Evolutionary conservation across 139 green algal genomes (phyloP), one percentile per base, ranked within the genome.

Genomic region (Chlamydomonas asymmetrica): DNA sequence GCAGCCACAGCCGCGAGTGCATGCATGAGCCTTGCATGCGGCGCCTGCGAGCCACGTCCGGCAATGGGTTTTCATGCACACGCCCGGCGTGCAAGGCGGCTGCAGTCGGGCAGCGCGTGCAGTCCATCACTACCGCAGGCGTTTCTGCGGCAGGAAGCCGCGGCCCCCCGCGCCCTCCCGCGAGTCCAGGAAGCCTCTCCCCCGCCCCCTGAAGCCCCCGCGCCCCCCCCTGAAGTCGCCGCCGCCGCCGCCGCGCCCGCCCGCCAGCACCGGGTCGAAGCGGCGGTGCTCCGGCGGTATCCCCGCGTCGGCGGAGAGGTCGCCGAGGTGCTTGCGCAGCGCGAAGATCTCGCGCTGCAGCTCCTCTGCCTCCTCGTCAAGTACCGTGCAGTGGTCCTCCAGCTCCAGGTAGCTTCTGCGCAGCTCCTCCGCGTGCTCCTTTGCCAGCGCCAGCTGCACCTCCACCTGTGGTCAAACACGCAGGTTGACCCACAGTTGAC

Each of bases 351-450:
- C 78, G 43, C 80, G 76, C 68, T 91, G 85, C 39, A 92, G 73
- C 56, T 87, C 83, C 75, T 92, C 87, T 22, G 77, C 80, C 64
- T 90, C 85, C 25, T 82, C 72, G 74, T 90, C 85, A 63, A 90
- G 77, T 0, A 76, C 63, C 40, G 71, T 66, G 41, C 66, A 76
- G 66, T 86, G 79, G 50, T 87, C 84, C 59, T 88, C 81, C 68
- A 87, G 76, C 61, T 87, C 71, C 34, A 71, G 29, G 38, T 78
- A 88, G 4, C 52, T 59, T 34, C 35, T 29, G 43, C 45, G 43
- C 34, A 78, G 35, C 48, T 76, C 70, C 9, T 67, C 70, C 18
- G 70, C 70, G 16, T 67, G 56, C 29, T 29, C 50, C 16, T 57
- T 56, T 10, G 70, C 70, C 40, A 68, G 29, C 39, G 57, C 70